Evolutionary conservation across 2,329 filamentous ascomycete species (phyloP), one percentile per base, ranked within the genome.

Genomic region (Pseudogymnoascus sp.): DNA sequence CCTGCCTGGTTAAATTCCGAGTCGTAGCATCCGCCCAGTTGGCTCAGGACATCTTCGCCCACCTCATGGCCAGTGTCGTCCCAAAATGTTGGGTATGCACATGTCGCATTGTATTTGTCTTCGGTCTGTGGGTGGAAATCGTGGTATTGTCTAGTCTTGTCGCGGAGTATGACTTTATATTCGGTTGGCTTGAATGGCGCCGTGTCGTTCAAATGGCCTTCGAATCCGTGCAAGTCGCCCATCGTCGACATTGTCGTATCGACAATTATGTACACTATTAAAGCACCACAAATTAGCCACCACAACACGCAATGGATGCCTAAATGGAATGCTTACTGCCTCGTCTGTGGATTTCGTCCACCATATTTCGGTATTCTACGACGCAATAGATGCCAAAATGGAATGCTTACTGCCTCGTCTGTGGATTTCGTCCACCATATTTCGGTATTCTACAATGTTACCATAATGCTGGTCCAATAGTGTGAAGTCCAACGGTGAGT

Each of bases 191-290:
- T 72, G 69, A 84, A 86, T 0, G 83, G 82, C 0, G 84, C 80
- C 21, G 81, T 83, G 2, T 71, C 73, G 69, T 88, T 87, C 65
- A 84, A 83, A 23, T 63, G 59, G 0, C 83, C 83, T 61, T 86
- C 74, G 70, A 87, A 88, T 5, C 82, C 83, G 64, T 88, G 79
- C 60, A 88, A 75, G 67, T 88, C 83, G 60, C 82, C 81, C 80
- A 88, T 78, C 2, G 85, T 88, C 52, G 82, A 80, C 70, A 88
- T 79, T 2, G 85, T 87, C 68, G 87, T 87, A 70, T 88, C 85
- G 63, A 87, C 72, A 41, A 88, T 75, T 55, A 87, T 82, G 73
- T 86, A 87, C 83, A 88, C 61, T 62, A 16, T 26, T 16, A 14
- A 19, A 62, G 14, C 33, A 38, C 11, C 49, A 14, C n/a, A 10